Evolutionary conservation across 768 basidiomycete genomes (phyloP).

Genomic region (Panaeolus papilionaceus): DNA sequence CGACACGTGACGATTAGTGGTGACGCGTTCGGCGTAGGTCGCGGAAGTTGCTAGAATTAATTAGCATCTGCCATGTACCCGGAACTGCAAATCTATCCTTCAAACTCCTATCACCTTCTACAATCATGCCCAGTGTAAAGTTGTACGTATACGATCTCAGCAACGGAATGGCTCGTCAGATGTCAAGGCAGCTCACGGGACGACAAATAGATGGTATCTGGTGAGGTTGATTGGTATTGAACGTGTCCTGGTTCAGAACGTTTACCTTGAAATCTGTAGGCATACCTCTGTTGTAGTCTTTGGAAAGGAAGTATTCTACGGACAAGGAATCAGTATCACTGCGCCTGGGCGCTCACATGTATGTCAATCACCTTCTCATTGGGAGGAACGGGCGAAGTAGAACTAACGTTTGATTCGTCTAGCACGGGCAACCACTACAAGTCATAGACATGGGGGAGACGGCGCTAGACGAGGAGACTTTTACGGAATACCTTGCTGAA

Average conservation of each 20-base stretch:
- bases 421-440: slow-evolving; percentile 81
- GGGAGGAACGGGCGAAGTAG: neutral
- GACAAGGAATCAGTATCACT: slow-evolving; percentile 80
- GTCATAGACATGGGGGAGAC: slow-evolving; percentile 81
- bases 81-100: neutral
- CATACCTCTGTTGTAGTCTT: slow-evolving; percentile 93
- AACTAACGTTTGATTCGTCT: neutral
- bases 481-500: slow-evolving; percentile 80
- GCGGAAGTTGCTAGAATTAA: slow-evolving; percentile 10
- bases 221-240: slow-evolving; percentile 43
- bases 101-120: neutral
- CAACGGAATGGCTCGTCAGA: slow-evolving; percentile 79
- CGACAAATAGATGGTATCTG: slow-evolving; percentile 94
- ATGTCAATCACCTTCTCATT: slow-evolving; percentile 35
- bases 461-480: slow-evolving; percentile 81
- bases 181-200: slow-evolving; percentile 85
- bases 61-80: slow-evolving; percentile 7
- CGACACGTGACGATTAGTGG: neutral
- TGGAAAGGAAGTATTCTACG: slow-evolving; percentile 88
- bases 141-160: slow-evolving; percentile 94
- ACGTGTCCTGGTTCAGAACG: neutral
- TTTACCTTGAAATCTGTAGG: slow-evolving; percentile 41
- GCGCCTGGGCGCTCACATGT: slow-evolving; percentile 85
- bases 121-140: slow-evolving; percentile 59
- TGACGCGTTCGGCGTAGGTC: slow-evolving; percentile 7